Base-by-base conservation (phyloP, 1,139 yeast genomes). In the Ashbya aceris region DNA sequence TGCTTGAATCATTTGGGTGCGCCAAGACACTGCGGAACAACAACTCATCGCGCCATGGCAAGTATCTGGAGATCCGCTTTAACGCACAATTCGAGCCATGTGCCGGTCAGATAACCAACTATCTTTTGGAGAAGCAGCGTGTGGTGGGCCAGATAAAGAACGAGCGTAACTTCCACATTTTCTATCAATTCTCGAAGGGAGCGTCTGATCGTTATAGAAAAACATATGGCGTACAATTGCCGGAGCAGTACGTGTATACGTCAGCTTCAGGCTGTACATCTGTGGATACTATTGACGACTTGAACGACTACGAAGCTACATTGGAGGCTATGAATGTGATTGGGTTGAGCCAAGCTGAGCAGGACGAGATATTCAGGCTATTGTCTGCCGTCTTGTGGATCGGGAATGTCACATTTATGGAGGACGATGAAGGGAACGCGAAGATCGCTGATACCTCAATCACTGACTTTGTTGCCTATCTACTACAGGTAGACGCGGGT, bases 1-100 rank as follows among this genome's bases (percentile, higher is more conserved):
- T 93, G 45, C 73, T 93, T 55, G 99, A 93, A 64, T 83, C 96
- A 0, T 91, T 93, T 66, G 99, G 99, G 14, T 93, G 98, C 73
- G 98, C 99, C 11, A 93, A 91, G 64, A 93, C 99, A 0, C 71
- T 93, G 56, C 76, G 98, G 62, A 93, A 93, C 64, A 86, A 93
- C 66, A 93, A 93, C 65, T 86, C 96, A 17, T 89, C 97, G 11
- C 78, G 99, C 61, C 98, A 91, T 65, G 99, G 99, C 39, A 93
- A 93, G 64, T 93, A 93, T 62, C 72, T 93, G 44, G 96, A 93
- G 64, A 93, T 93, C 53, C 79, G 77, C 56, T 93, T 93, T 69
- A 84, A 86, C 61, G 69, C 74, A 13, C 73, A 77, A 42, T 85
- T 79, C 55, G 95, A 84, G 60, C 98, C 98, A 1, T 80, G 86